A percentile compares a stretch with the other conserved stretches of the same genome.
Conservation (phyloP, 257 asterid genomes). For the Rhazya stricta region DNA sequence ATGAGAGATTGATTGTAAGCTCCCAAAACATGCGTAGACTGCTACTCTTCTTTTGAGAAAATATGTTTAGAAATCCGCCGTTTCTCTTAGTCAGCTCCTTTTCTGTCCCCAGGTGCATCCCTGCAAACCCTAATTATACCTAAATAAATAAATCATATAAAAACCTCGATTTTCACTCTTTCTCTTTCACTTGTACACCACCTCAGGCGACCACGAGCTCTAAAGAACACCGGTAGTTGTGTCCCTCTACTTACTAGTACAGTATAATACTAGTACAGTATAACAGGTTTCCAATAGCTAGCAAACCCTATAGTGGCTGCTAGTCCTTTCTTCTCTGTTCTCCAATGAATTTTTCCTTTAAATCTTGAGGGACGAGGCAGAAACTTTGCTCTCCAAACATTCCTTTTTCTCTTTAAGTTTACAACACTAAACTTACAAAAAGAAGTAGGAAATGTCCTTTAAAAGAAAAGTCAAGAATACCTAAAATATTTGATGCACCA, state of each 20-base stretch:
- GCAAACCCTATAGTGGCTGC: not conserved
- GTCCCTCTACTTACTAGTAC: not conserved
- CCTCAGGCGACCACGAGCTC: conserved; percentile 4
- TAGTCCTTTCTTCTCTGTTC: not conserved
- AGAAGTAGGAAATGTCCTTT: no score
- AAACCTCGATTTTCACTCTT: no score
- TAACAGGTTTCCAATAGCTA: not conserved
- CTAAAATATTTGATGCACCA: no score
- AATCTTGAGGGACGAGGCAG: no score
- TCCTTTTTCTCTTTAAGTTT: no score
- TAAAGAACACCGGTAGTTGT: not conserved
- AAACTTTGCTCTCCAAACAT: no score
- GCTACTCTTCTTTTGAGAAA: conserved; percentile 15
- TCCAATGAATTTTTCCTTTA: no score
- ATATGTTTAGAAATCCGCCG: conserved; percentile 13
- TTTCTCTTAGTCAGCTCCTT: conserved; percentile 15
- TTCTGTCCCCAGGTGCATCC: conserved; percentile 10
- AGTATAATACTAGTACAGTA: not conserved
- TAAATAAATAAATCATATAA: no score
- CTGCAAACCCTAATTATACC: conserved; percentile 9
- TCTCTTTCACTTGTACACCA: not conserved
- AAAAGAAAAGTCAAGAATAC: no score
- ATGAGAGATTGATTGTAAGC: conserved; percentile 15
- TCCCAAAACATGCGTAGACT: conserved; percentile 17
- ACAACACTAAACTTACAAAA: no score